Percentiles rank a stretch among this genome's conserved stretches.
phyloP scores from a whole-genome alignment of 805 yeast species.

The Spathaspora arborariae region DNA sequence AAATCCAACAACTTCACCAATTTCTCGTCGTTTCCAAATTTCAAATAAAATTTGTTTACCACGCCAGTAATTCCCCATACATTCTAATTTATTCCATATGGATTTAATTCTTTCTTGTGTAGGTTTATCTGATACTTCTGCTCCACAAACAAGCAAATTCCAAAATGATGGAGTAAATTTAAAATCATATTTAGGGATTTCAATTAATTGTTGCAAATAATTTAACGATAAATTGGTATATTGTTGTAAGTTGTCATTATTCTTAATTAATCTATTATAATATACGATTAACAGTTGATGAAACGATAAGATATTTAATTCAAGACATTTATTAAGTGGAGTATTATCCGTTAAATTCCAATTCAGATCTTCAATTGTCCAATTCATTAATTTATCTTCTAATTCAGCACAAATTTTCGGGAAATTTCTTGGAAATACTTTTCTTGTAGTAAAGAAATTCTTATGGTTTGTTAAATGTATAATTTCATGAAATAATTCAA shows the following conservation, averaged over 20 bases:
- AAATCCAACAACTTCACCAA: constrained; percentile 40
- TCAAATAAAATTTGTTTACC: constrained; percentile 52
- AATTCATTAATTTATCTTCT: constrained; percentile 45
- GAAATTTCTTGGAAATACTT: constrained; percentile 49
- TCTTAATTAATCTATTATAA: constrained; percentile 45
- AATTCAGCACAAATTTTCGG: constrained; percentile 53
- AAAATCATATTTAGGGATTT: constrained; percentile 11
- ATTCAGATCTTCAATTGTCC: constrained; percentile 33
- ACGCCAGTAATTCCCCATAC: constrained; percentile 44
- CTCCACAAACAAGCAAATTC: constrained; percentile 42
- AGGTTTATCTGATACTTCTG: constrained; percentile 30
- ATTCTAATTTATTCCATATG: constrained; percentile 26
- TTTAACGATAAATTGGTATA: constrained; percentile 30
- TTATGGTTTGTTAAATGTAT: constrained; percentile 50
- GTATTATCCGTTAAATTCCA: constrained; percentile 34
- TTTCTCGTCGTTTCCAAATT: constrained; percentile 43
- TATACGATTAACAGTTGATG: constrained; percentile 43
- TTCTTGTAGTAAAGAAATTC: constrained; percentile 37
- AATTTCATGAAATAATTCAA: constrained; percentile 44
- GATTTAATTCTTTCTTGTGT: constrained; percentile 29
- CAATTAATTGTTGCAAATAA: constrained; percentile 28
- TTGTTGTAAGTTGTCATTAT: constrained; percentile 28
- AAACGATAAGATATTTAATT: constrained; percentile 22
- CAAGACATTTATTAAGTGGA: constrained; percentile 37
- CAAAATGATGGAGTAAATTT: constrained; percentile 43